Base-by-base conservation (phyloP, 2,329 filamentous ascomycete genomes). In the Calonectria naviculata region DNA sequence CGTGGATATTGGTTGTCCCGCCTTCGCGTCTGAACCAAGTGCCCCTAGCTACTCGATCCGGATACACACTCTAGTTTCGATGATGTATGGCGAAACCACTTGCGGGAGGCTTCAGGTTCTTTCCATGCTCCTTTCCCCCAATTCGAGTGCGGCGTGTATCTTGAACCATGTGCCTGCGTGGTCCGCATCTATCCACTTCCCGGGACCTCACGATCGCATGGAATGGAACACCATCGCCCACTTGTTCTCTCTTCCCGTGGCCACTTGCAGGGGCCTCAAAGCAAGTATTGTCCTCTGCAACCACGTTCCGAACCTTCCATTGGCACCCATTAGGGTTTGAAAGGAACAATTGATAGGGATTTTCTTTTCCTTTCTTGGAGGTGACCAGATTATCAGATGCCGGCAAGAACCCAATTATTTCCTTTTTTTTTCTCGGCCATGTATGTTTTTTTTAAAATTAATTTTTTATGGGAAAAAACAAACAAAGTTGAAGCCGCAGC, bases 191-290 rank as follows among this genome's bases (percentile, higher is more conserved):
- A 29, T 42, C 67, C 52, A 46, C 52, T 24, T 54, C 38, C 26
- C 65, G 54, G 67, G 42, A 58, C 31, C 42, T 70, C 58, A 26
- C 29, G 66, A 68, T 64, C 47, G 28, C 44, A 41, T 36, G 38
- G 56, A 64, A 68, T 63, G 60, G 52, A 41, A 60, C 38, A 58
- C 26, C 36, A 62, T 46, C 62, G 29, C 54, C 54, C 62, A 61
- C 62, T 70, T 66, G 54, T 70, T 70, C 24, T 52, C 62, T 62
- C 54, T 52, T 66, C 67, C 67, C 52, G 44, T 47, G 47, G 36
- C 36, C 41, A 60, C 47, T 56, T n/a, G 36, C 68, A 66, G 62
- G 68, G 62, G 62, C 52, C 52, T 56, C 52, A 56, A 56, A 56
- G 52, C 31, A 36, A 36, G 8, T 6, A n/a, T n/a, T n/a, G n/a